Base-by-base conservation (phyloP, 768 basidiomycete genomes). In the Leccinum aurantiacum region DNA sequence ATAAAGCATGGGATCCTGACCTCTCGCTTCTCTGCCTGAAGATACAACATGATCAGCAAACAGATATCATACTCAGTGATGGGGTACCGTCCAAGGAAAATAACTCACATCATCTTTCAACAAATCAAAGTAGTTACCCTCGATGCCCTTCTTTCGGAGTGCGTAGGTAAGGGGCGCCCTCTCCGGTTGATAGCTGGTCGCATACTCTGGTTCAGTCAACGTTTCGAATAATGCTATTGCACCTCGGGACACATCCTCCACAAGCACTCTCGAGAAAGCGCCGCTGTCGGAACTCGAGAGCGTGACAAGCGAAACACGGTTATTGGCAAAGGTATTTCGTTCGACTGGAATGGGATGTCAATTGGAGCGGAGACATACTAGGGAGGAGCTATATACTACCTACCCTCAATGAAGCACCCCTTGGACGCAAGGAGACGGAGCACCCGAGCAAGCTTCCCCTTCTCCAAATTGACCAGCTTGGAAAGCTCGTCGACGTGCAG, bases 371-470 rank as follows among this genome's bases (percentile, higher is more conserved):
- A 7, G 25, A 59, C 33, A 22, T 15, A 10, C 19, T 3, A 24
- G 6, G 3, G n/a, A 13, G 15, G 7, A 27, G 47, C 25, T 13
- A 33, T 1, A 15, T 46, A 60, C 29, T 13, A 2, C 49, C 49
- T 48, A 64, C 75, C 69, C 67, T 75, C 75, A 1, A 54, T 67
- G 53, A 75, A 75, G 48, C 65, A 72, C 14, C 73, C 71, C 29
- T 67, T 68, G 10, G 66, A 64, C 0, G 74, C 67, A 31, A 75
- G 73, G 8, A 67, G 57, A n/a, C 75, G 71, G 11, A 75, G 63
- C 24, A 74, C 53, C 2, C 71, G 73, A 48, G 64, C 53, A 46
- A 46, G 44, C 2, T 46, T 46, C 19, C 44, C 44, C 19, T 46
- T 2, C 44, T 46, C 44, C 44, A 46, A 46, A 46, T 46, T 7